phyloP scores from a whole-genome alignment of 164 flowering plant genomes.

The Houttuynia cordata region DNA sequence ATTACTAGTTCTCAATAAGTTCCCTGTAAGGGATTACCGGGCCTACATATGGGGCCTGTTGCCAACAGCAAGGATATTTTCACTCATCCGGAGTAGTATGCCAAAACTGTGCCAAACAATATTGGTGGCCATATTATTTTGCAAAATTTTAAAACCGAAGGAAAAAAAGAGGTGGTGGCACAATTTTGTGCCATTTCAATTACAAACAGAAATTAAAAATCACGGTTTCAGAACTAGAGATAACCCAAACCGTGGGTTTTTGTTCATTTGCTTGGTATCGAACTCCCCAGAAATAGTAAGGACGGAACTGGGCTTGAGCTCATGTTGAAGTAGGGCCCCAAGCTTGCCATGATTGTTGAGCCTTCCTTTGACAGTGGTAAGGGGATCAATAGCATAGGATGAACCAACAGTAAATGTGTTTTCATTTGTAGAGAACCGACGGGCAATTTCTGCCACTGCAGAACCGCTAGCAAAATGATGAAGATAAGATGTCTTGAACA shows the following conservation, averaged over 20 bases:
- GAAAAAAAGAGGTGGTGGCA: neutral
- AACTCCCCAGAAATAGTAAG: constrained; percentile 70
- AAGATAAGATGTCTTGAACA: constrained; percentile 56
- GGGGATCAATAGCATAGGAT: constrained; percentile 45
- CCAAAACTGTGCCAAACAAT: neutral
- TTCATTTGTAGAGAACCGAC: constrained; percentile 84
- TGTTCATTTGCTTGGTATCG: constrained; percentile 79
- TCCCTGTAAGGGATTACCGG: too few relatives aligned
- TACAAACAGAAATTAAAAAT: constrained; percentile 5
- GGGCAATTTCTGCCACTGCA: constrained; percentile 56
- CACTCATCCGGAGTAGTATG: too few relatives aligned
- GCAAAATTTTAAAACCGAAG: too few relatives aligned
- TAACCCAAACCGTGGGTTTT: constrained; percentile 68
- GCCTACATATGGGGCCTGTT: too few relatives aligned
- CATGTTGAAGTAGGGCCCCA: constrained; percentile 77
- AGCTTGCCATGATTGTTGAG: constrained; percentile 90
- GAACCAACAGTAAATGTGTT: constrained; percentile 94
- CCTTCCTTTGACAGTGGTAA: constrained; percentile 63
- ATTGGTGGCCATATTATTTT: neutral
- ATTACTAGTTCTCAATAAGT: too few relatives aligned
- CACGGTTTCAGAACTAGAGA: constrained; percentile 74
- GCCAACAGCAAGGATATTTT: too few relatives aligned
- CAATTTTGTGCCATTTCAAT: neutral
- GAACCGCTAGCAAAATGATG: constrained; percentile 56
- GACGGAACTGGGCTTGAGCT: constrained; percentile 57